Base-by-base conservation (phyloP, 2,329 filamentous ascomycete genomes). In the Aspergillus novoparasiticus region DNA sequence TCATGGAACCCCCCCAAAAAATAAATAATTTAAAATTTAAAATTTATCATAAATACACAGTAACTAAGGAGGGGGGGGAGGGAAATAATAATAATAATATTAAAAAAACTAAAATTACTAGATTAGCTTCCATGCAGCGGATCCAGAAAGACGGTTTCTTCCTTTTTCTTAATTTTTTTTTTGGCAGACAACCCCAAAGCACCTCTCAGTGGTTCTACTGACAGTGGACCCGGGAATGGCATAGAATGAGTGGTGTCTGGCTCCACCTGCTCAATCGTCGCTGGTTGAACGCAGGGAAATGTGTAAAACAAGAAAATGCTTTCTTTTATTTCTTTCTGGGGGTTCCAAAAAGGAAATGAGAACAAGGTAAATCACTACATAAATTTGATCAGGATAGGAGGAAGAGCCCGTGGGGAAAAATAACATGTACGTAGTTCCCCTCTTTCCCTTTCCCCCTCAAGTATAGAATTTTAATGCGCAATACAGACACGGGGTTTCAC, bases 141-240 rank as follows among this genome's bases (percentile, higher is more conserved):
- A 64, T 55, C 66, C 63, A 50, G 57, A 43, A 57, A 54, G 60
- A 60, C 48, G 51, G 51, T 21, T n/a, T 46, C 26, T 28, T 28
- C 26, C 26, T 28, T 28, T 28, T 28, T 28, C 6, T 28, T 28
- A 28, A 21, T 39, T n/a, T 28, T 21, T 14, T 41, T n/a, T 53
- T 41, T 30, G 41, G 26, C 14, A 45, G 62, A 28, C 61, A 59
- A 62, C 34, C 32, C 61, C 41, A 43, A 41, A 39, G n/a, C 59
- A 57, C 60, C 51, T 41, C 36, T 3, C 48, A n/a, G 56, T 64
- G 57, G 46, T 64, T 62, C 57, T 62, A 62, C 61, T 69, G 68
- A 66, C 66, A 70, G 66, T 59, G 62, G 62, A 61, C 62, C 62
- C 62, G 61, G 58, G 34, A 64, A 63, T 66, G 60, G 60, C 51